These are phyloP conservation scores for Sanghuangporus baumii DNA, from an alignment of 1,284 basidiomycete species.

Conservation along the genomic window DNA sequence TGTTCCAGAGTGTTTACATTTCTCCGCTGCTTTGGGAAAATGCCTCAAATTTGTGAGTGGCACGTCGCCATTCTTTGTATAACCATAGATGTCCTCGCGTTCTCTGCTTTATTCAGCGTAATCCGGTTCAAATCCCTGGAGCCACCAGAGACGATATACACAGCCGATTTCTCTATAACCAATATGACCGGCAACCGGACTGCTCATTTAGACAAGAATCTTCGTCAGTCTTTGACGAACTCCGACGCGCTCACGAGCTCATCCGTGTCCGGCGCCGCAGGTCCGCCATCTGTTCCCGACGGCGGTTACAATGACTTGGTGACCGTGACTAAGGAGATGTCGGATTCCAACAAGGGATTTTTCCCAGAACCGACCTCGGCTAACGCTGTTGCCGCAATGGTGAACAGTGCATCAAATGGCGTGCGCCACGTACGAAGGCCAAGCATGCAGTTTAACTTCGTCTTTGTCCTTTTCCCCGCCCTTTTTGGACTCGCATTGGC, in stretches of 20 bases:
- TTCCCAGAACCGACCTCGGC: not conserved
- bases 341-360: not conserved
- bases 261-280: conserved; percentile 3
- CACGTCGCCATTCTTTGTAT: not conserved
- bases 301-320: conserved; percentile 11
- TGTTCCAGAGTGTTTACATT: conserved; percentile 25
- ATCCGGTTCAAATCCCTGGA: conserved; percentile 28
- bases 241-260: not conserved
- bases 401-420: conserved; percentile 22
- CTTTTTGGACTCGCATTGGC: conserved; percentile 49
- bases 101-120: conserved; percentile 22
- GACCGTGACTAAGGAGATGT: conserved; percentile 14
- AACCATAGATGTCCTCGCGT: not conserved
- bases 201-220: conserved; percentile 27
- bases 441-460: conserved; percentile 43
- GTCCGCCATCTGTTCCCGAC: not conserved
- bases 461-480: conserved; percentile 54
- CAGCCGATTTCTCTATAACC: conserved; percentile 36
- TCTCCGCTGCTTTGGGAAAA: conserved; percentile 26
- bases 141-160: conserved; percentile 26
- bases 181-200: conserved; percentile 25
- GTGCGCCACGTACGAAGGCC: conserved; percentile 33
- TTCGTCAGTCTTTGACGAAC: not conserved
- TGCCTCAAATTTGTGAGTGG: conserved; percentile 30
- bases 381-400: conserved; percentile 5